A percentile compares a stretch with the other conserved stretches of the same genome.
These are phyloP conservation scores for Cercophora newfieldiana DNA, from an alignment of 495 filamentous ascomycete genomes.

Conservation along the genomic window DNA sequence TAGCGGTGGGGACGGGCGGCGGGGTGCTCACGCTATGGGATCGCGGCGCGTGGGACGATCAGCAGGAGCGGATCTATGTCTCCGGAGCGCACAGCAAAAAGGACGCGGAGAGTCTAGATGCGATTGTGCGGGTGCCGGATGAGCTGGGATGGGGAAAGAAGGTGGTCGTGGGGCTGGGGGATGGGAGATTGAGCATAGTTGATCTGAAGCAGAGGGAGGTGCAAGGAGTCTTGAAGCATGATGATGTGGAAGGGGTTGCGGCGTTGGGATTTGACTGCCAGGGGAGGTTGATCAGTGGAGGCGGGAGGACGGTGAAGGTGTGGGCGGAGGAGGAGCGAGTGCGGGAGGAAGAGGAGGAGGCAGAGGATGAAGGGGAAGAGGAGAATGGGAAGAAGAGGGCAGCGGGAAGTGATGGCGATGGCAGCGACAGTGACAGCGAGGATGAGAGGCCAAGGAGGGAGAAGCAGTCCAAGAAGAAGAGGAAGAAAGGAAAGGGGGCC, in stretches of 20 bases:
- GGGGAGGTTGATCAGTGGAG: conserved; percentile 82
- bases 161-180: conserved; percentile 72
- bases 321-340: conserved; percentile 58
- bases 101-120: conserved; percentile 68
- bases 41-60: conserved; percentile 88
- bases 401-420: conserved; percentile 44
- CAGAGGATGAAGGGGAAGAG: conserved; percentile 50
- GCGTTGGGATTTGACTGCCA: conserved; percentile 78
- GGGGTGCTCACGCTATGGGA: conserved; percentile 93
- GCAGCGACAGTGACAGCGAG: conserved; percentile 35
- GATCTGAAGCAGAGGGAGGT: conserved; percentile 47
- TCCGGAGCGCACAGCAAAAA: conserved; percentile 59
- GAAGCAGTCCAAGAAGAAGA: conserved; percentile 42
- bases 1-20: conserved; percentile 74
- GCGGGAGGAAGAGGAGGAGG: conserved; percentile 46
- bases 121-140: conserved; percentile 64
- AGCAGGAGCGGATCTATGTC: conserved; percentile 82
- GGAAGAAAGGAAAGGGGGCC: conserved; percentile 47
- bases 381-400: conserved; percentile 47
- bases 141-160: conserved; percentile 65
- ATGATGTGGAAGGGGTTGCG: conserved; percentile 81
- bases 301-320: conserved; percentile 79
- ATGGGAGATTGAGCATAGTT: conserved; percentile 58
- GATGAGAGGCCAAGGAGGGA: conserved; percentile 48
- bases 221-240: conserved; percentile 59